phyloP scores from a whole-genome alignment of 164 flowering plant genomes.

The Saururus chinensis region DNA sequence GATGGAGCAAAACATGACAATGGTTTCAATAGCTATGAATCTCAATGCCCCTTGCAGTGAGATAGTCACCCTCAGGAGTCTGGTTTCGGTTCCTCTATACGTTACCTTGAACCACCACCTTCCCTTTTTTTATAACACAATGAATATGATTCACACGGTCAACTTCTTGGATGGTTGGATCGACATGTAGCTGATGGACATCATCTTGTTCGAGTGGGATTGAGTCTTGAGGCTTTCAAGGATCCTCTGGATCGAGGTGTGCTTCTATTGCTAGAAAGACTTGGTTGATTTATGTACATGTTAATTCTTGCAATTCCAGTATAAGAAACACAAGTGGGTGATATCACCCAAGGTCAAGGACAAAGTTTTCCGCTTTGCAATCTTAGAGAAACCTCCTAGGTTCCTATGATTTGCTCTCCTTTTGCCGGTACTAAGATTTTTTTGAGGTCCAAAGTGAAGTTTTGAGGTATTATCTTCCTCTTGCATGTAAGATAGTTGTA shows the following conservation, averaged over 20 bases:
- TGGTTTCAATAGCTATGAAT: conserved; percentile 71
- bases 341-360: conserved; percentile 58
- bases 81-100: conserved; percentile 74
- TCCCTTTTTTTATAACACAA: conserved; percentile 85
- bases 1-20: conserved; percentile 80
- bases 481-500: too few species aligned
- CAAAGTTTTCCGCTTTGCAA: conserved; percentile 74
- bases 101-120: conserved; percentile 67
- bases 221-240: conserved; percentile 84
- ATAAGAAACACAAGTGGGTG: conserved; percentile 83
- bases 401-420: conserved; percentile 28
- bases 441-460: too few species aligned
- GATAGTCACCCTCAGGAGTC: conserved; percentile 78
- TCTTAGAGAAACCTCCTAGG: conserved; percentile 85
- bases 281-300: conserved; percentile 89
- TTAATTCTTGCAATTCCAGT: conserved; percentile 85
- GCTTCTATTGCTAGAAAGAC: conserved; percentile 64
- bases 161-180: conserved; percentile 88
- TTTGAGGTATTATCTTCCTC: too few species aligned
- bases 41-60: conserved; percentile 90
- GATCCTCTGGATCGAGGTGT: conserved; percentile 73
- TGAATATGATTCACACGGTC: conserved; percentile 86
- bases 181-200: conserved; percentile 66
- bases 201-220: conserved; percentile 85
- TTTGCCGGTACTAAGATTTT: too few species aligned